A percentile compares a stretch with the other conserved stretches of the same genome.
These are phyloP conservation scores for Leccinum subtestaceum DNA, from an alignment of 768 basidiomycete species.

Conservation along the genomic window DNA sequence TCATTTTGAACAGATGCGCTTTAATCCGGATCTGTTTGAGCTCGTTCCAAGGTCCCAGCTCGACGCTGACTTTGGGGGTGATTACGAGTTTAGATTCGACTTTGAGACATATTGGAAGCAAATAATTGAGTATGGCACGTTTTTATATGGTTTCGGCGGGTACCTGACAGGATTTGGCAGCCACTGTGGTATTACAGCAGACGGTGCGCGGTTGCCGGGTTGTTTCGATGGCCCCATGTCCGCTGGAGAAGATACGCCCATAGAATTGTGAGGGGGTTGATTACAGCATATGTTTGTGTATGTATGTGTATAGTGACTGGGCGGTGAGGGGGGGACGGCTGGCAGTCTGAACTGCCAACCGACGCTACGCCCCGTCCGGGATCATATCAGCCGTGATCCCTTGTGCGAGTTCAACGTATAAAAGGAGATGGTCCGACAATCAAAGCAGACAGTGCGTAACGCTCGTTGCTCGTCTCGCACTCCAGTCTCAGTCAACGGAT, in stretches of 20 bases:
- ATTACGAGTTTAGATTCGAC: conserved; percentile 72
- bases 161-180: conserved; percentile 31
- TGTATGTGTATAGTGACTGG: conserved; percentile 13
- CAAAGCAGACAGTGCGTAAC: conserved; percentile 35
- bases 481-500: conserved; percentile 21
- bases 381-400: conserved; percentile 27
- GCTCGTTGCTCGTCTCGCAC: conserved; percentile 7
- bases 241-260: neutral
- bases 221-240: conserved; percentile 27
- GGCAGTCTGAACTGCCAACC: conserved; percentile 14
- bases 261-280: conserved; percentile 11
- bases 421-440: conserved; percentile 31
- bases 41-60: conserved; percentile 74
- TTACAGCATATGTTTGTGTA: conserved; percentile 24
- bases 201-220: conserved; percentile 46
- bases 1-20: conserved; percentile 60
- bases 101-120: conserved; percentile 76
- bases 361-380: conserved; percentile 27
- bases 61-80: conserved; percentile 81
- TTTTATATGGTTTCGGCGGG: neutral
- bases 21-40: conserved; percentile 79
- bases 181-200: conserved; percentile 53
- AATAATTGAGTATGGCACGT: conserved; percentile 56
- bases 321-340: conserved; percentile 7
- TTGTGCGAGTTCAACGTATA: conserved; percentile 14